Conservation (phyloP, 495 filamentous ascomycete species). For the Bacidia rubella region DNA sequence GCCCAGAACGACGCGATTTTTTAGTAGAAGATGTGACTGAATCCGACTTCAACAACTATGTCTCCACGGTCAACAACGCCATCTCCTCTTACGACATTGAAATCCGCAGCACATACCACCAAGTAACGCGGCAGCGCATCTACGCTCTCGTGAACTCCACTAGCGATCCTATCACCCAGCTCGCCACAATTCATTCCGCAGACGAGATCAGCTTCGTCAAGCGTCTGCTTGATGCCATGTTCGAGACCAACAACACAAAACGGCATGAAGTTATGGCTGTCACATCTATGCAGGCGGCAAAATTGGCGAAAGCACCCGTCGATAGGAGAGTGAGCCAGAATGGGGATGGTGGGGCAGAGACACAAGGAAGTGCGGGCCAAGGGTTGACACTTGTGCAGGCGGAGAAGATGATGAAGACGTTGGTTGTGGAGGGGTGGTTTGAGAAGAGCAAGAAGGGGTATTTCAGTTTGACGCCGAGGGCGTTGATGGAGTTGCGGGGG, state of each 20-base stretch:
- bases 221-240: slow-evolving; percentile 82
- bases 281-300: slow-evolving; percentile 59
- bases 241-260: slow-evolving; percentile 67
- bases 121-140: slow-evolving; percentile 36
- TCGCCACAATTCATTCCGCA: slow-evolving; percentile 65
- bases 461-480: slow-evolving; percentile 61
- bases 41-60: slow-evolving; percentile 52
- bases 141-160: slow-evolving; percentile 83
- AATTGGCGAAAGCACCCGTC: slow-evolving; percentile 36
- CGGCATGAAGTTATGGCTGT: slow-evolving; percentile 70
- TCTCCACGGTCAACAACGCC: slow-evolving; percentile 53
- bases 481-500: slow-evolving; percentile 67
- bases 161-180: slow-evolving; percentile 67
- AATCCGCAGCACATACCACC: slow-evolving; percentile 58
- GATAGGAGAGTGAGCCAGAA: slow-evolving; percentile 27
- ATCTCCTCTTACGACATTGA: slow-evolving; percentile 76
- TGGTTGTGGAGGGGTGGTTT: slow-evolving; percentile 77
- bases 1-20: slow-evolving; percentile 28
- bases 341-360: slow-evolving; percentile 20
- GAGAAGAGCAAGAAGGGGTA: slow-evolving; percentile 55
- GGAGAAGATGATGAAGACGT: slow-evolving; percentile 49
- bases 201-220: slow-evolving; percentile 89
- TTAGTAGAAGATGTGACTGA: slow-evolving; percentile 47
- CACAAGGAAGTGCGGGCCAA: slow-evolving; percentile 31
- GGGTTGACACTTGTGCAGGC: slow-evolving; percentile 65